Conservation (phyloP, 2,329 filamentous ascomycete genomes). For the Trichophaea hybrida region DNA sequence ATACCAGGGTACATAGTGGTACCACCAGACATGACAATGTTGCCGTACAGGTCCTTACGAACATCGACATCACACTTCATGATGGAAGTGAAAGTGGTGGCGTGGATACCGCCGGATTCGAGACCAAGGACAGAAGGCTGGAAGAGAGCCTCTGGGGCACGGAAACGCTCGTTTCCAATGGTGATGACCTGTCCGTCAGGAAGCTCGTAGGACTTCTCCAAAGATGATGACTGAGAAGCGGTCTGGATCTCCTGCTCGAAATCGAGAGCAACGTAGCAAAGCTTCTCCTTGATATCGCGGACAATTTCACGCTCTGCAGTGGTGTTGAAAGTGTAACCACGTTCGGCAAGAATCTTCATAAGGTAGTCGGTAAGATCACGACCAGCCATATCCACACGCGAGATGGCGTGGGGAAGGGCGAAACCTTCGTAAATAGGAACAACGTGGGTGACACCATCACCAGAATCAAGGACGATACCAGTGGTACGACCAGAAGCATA, state of each 20-base stretch:
- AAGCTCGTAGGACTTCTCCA: conserved; percentile 99
- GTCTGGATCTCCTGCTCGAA: conserved; percentile 99
- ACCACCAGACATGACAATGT: conserved; percentile 99
- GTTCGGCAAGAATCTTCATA: conserved; percentile 99
- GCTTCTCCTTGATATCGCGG: conserved; percentile 99
- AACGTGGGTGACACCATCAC: conserved; percentile 99
- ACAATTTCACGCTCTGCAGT: conserved; percentile 99
- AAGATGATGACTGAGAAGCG: conserved; percentile 90
- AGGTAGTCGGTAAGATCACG: conserved; percentile 99
- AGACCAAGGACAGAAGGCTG: conserved; percentile 96
- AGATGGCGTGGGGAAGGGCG: conserved; percentile 98
- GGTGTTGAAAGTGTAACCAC: conserved; percentile 98
- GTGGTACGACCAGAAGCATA: conserved; percentile 99
- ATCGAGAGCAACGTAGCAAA: conserved; percentile 99
- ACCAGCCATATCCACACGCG: conserved; percentile 99
- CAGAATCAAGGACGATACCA: conserved; percentile 99
- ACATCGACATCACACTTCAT: conserved; percentile 99
- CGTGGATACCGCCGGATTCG: conserved; percentile 96
- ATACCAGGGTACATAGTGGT: conserved; percentile 99
- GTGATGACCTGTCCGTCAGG: conserved; percentile 99
- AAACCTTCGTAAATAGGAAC: conserved; percentile 99
- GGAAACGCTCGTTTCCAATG: conserved; percentile 99
- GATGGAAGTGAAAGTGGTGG: conserved; percentile 99
- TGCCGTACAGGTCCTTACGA: conserved; percentile 99
- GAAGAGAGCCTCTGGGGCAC: conserved; percentile 98